These are phyloP conservation scores for Dillenia turbinata DNA, from an alignment of 164 flowering plant genomes.

Conservation along the genomic window DNA sequence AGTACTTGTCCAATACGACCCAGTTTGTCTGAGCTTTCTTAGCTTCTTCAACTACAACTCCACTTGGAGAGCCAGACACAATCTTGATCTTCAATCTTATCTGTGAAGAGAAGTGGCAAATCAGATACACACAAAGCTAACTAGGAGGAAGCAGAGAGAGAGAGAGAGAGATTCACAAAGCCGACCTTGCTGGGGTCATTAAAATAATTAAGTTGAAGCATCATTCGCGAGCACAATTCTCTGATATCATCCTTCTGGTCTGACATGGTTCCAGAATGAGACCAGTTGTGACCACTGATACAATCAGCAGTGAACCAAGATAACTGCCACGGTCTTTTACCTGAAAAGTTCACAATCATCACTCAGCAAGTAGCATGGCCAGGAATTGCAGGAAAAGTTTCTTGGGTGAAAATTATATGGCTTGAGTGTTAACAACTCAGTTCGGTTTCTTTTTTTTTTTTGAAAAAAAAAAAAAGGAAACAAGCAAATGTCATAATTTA, in stretches of 20 bases:
- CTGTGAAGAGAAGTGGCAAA: conserved; percentile 22
- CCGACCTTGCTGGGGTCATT: conserved; percentile 50
- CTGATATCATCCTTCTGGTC: conserved; percentile 44
- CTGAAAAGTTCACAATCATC: conserved; percentile 16
- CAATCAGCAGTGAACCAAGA: conserved; percentile 53
- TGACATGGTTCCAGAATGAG: conserved; percentile 30
- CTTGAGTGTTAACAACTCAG: background rate
- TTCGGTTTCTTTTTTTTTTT: no score
- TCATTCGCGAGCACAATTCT: conserved; percentile 41
- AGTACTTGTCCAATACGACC: conserved; percentile 70
- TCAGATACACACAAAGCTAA: background rate
- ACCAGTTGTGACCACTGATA: conserved; percentile 22
- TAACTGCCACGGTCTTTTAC: conserved; percentile 37
- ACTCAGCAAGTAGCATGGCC: background rate
- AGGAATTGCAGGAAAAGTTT: background rate
- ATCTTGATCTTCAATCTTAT: conserved; percentile 49
- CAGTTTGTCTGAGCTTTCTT: conserved; percentile 46
- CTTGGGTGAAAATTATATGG: background rate
- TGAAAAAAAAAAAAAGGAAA: no score
- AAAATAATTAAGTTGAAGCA: conserved; percentile 39
- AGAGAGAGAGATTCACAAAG: background rate
- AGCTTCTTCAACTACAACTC: conserved; percentile 57
- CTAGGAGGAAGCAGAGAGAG: background rate
- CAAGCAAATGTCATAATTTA: no score
- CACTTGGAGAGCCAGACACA: conserved; percentile 32